Conservation (phyloP, 192 early-diverging fungal genomes). For the Backusella mclennaniae region DNA sequence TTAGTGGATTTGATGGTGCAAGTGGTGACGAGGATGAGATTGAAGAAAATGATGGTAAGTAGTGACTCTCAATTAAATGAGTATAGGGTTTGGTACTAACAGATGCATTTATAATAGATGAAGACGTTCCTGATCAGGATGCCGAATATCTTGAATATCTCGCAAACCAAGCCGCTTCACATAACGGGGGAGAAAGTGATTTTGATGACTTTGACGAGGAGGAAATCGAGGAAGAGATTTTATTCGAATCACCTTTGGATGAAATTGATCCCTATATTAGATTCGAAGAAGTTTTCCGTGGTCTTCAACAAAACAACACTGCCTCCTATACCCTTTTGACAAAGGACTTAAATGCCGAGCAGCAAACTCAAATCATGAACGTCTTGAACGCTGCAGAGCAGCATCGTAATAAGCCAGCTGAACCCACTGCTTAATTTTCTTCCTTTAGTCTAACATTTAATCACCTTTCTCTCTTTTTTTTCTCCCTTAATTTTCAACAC, state of each 20-base stretch:
- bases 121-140: slow-evolving; percentile 62
- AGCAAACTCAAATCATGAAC: slow-evolving; percentile 48
- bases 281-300: slow-evolving; percentile 65
- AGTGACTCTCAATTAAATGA: not conserved
- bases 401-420: slow-evolving; percentile 18
- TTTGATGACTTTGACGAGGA: slow-evolving; percentile 51
- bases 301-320: slow-evolving; percentile 56
- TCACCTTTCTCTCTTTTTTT: not conserved
- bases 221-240: slow-evolving; percentile 71
- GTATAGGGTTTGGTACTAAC: not conserved
- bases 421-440: not conserved
- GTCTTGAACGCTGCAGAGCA: slow-evolving; percentile 47
- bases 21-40: slow-evolving; percentile 59
- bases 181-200: slow-evolving; percentile 51
- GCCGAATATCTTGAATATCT: slow-evolving; percentile 61
- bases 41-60: slow-evolving; percentile 27
- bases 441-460: not conserved
- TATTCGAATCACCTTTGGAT: slow-evolving; percentile 79
- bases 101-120: slow-evolving; percentile 28
- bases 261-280: slow-evolving; percentile 69
- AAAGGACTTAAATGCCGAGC: slow-evolving; percentile 50
- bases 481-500: not conserved
- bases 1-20: slow-evolving; percentile 47
- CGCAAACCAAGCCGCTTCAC: slow-evolving; percentile 45
- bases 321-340: slow-evolving; percentile 54